Base-by-base conservation (phyloP, 192 early-diverging fungal species). In the Phlyctochytrium planicorne region DNA sequence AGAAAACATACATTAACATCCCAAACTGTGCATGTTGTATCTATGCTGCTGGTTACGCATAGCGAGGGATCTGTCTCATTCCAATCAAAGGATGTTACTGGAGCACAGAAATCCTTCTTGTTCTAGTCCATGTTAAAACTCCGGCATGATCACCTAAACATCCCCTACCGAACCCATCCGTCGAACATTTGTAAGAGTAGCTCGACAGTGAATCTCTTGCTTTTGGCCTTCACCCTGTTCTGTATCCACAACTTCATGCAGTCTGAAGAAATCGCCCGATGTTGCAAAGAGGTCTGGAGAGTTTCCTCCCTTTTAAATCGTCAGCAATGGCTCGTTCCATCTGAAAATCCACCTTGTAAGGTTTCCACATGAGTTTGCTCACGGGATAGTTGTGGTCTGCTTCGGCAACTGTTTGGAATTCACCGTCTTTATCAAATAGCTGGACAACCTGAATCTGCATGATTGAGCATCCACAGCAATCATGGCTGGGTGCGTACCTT, bases 21-120 rank as follows among this genome's bases (percentile, higher is more conserved):
- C 97, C 97, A 99, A 2, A 98, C 89, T 0, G 96, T 98, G 72
- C 97, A 99, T n/a, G 97, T 99, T 0, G 97, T 99, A 75, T 99
- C 97, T 53, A 99, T 95, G 65, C 90, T 91, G 35, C 91, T 90
- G 2, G 97, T 95, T 2, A 99, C 93, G 59, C 94, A 81, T 35
- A 96, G 71, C 14, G 84, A 78, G 16, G 94, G 90, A 71, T 97
- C 91, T 2, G 83, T 78, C 69, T 90, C 88, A 77, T 94, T 97
- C 96, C 97, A 98, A 79, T 99, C 97, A 72, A 99, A 95, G 2
- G 93, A 91, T 4, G 97, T 97, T 24, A 99, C 71, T 14, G 96
- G 97, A 0, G 95, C 94, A 35, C 84, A 86, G 62, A 89, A 90
- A 57, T 95, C 93, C 17, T 88, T 86, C 72, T 76, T 37, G 16